These are phyloP conservation scores for Ogataea naganishii DNA, from an alignment of 805 yeast species.

Conservation along the genomic window DNA sequence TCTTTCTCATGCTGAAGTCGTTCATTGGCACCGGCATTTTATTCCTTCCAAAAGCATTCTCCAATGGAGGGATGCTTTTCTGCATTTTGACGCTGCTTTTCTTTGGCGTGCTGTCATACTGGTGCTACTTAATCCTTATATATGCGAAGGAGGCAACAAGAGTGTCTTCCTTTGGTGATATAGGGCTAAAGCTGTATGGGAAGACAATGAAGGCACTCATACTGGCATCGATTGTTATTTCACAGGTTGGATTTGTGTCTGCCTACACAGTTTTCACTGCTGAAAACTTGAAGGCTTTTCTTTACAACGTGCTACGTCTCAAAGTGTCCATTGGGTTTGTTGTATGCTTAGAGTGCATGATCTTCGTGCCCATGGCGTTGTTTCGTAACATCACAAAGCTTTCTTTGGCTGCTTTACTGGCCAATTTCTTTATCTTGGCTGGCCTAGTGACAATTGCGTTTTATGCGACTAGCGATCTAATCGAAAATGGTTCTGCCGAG, in stretches of 20 bases:
- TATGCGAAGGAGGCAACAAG: conserved; percentile 47
- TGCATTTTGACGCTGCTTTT: conserved; percentile 42
- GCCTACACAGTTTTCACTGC: conserved; percentile 77
- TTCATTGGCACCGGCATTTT: conserved; percentile 73
- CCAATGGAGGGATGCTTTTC: conserved; percentile 64
- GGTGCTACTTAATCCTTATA: conserved; percentile 67
- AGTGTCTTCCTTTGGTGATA: conserved; percentile 74
- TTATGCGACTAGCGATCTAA: conserved; percentile 40
- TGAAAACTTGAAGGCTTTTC: conserved; percentile 59
- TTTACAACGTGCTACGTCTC: conserved; percentile 37
- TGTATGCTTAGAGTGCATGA: conserved; percentile 44
- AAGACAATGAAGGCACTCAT: conserved; percentile 56
- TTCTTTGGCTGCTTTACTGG: conserved; percentile 62
- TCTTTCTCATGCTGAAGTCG: conserved; percentile 61
- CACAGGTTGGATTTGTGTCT: conserved; percentile 75
- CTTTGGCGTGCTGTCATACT: conserved; percentile 65
- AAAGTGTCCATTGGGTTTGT: conserved; percentile 33
- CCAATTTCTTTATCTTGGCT: conserved; percentile 57
- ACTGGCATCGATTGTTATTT: conserved; percentile 51
- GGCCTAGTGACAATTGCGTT: conserved; percentile 61
- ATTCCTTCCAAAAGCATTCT: conserved; percentile 61
- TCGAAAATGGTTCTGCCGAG: conserved; percentile 38
- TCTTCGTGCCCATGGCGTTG: conserved; percentile 62
- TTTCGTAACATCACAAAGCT: conserved; percentile 70
- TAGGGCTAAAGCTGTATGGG: conserved; percentile 59